phyloP scores from a whole-genome alignment of 345 rosid species.

The Jatropha curcas region DNA sequence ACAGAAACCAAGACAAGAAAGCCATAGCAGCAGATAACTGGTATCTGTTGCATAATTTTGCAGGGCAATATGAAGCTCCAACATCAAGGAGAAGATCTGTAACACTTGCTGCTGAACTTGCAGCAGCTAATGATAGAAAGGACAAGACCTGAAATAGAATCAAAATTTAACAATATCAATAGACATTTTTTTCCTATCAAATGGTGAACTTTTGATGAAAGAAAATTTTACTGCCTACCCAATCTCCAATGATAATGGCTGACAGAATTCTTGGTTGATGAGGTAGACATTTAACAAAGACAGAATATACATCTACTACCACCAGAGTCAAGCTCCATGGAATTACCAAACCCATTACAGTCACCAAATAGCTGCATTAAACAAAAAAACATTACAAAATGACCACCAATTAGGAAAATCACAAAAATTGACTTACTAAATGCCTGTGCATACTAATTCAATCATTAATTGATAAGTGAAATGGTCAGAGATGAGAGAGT shows the following conservation, averaged over 20 bases:
- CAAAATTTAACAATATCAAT: background rate
- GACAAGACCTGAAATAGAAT: conserved; percentile 44
- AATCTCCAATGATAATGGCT: conserved; percentile 53
- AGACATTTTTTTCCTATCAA: too few species aligned
- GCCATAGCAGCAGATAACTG: conserved; percentile 69
- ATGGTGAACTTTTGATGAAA: too few species aligned
- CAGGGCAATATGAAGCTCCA: conserved; percentile 33
- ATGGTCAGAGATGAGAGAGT: too few species aligned
- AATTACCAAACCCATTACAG: conserved; percentile 64
- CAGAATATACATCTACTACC: conserved; percentile 56
- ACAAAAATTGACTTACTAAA: conserved; percentile 13
- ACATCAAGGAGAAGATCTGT: conserved; percentile 36
- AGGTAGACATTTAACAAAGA: conserved; percentile 41
- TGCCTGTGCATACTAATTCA: too few species aligned
- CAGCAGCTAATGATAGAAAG: conserved; percentile 57
- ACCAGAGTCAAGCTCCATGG: conserved; percentile 64
- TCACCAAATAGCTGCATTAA: conserved; percentile 57
- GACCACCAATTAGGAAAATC: background rate
- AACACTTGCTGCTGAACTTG: conserved; percentile 58
- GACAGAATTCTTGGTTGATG: conserved; percentile 44
- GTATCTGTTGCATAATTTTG: conserved; percentile 46
- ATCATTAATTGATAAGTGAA: too few species aligned
- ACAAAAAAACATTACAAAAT: background rate
- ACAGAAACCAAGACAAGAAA: conserved; percentile 59
- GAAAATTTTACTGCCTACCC: conserved; percentile 33